phyloP scores from a whole-genome alignment of 2,329 filamentous ascomycete genomes.

The Cercospora sesami region DNA sequence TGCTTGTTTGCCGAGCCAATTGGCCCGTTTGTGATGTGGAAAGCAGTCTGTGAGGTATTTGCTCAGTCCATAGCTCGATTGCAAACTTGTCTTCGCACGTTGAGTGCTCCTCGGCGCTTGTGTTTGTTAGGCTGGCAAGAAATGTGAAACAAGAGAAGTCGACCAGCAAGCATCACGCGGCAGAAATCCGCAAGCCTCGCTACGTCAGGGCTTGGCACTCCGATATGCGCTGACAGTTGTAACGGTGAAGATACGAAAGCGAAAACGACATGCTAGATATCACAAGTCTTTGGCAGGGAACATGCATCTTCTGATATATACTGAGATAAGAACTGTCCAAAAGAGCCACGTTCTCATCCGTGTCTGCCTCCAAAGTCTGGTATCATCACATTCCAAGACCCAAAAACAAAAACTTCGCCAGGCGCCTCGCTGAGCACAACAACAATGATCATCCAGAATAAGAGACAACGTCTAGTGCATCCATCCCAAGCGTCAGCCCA shows the following conservation, averaged over 20 bases:
- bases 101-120: neutral
- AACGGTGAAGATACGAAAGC: slow-evolving; percentile 4
- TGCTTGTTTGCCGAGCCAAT: slow-evolving; percentile 8
- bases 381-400: slow-evolving; percentile 17
- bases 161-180: slow-evolving; percentile 6
- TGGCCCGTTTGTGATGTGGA: slow-evolving; percentile 5
- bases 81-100: neutral
- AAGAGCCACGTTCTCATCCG: neutral
- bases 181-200: neutral
- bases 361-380: slow-evolving; percentile 11
- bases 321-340: neutral
- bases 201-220: slow-evolving; percentile 8
- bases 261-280: neutral
- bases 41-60: neutral
- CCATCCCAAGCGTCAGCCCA: slow-evolving; percentile 14
- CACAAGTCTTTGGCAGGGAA: neutral
- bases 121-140: neutral
- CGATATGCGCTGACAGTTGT: neutral
- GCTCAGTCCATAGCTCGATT: neutral
- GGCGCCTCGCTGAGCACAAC: slow-evolving; percentile 31
- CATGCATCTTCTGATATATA: neutral
- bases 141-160: slow-evolving; percentile 6
- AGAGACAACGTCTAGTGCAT: neutral
- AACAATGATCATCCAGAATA: neutral
- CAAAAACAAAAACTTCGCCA: slow-evolving; percentile 24